A percentile compares a stretch with the other conserved stretches of the same genome.
Evolutionary conservation across 164 flowering plant species (phyloP).

Genomic region (Cinnamomum micranthum): DNA sequence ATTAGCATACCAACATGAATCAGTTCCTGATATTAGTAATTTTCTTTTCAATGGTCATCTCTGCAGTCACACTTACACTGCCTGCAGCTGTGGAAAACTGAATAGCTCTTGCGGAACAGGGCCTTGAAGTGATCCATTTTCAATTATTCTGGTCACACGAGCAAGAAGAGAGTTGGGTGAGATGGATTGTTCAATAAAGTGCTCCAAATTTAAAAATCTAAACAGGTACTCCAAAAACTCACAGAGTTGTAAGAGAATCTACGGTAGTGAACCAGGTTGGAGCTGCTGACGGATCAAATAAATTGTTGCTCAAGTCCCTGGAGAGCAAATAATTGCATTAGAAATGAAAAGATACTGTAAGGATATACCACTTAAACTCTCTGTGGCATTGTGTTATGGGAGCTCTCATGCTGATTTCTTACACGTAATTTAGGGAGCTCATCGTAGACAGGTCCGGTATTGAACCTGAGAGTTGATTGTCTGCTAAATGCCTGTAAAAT

Average conservation of each 20-base stretch:
- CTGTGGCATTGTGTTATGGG: background rate
- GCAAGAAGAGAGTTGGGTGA: background rate
- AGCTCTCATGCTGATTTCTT: slow-evolving; percentile 23
- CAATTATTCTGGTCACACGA: slow-evolving; percentile 49
- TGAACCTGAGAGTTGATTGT: slow-evolving; percentile 55
- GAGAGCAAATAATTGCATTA: slow-evolving; percentile 14
- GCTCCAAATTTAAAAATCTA: background rate
- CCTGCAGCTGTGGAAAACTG: slow-evolving; percentile 59
- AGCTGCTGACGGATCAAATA: slow-evolving; percentile 56
- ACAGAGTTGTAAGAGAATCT: slow-evolving; percentile 80
- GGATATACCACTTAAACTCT: background rate
- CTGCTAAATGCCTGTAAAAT: slow-evolving; percentile 65
- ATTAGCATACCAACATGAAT: background rate
- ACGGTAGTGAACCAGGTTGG: slow-evolving; percentile 84
- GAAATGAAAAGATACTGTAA: background rate
- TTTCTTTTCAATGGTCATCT: background rate
- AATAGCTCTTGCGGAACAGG: slow-evolving; percentile 52
- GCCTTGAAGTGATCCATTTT: slow-evolving; percentile 61
- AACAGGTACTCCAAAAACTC: slow-evolving; percentile 24
- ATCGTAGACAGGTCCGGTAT: slow-evolving; percentile 65
- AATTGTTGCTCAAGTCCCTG: slow-evolving; percentile 92
- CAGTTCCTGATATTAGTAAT: background rate
- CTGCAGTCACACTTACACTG: slow-evolving; percentile 18
- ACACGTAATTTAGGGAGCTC: slow-evolving; percentile 74
- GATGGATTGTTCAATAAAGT: slow-evolving; percentile 3